Conservation (phyloP, 208 protist genomes). For the Leishmania braziliensis region DNA sequence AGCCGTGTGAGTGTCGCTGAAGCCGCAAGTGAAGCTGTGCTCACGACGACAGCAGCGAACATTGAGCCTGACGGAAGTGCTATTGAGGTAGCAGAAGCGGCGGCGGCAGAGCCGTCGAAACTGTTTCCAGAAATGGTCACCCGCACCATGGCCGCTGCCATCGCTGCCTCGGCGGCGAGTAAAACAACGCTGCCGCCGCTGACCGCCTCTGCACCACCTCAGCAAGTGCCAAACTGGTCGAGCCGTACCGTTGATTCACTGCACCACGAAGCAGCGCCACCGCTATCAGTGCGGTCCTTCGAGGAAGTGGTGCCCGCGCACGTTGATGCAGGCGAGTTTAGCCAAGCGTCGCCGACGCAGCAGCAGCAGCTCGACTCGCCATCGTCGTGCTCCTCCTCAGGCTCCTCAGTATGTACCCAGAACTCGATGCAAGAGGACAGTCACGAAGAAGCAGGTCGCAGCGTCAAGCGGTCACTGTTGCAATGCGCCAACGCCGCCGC, state of each 20-base stretch:
- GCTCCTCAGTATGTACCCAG: neutral
- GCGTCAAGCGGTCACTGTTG: slow-evolving; percentile 1
- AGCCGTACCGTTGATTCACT: neutral
- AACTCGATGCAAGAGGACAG: neutral
- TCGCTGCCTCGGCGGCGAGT: slow-evolving; percentile 8
- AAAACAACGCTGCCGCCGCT: neutral
- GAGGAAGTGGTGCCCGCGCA: neutral
- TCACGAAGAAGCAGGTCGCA: neutral
- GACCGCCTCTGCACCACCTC: neutral
- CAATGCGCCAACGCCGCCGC: slow-evolving; percentile 15
- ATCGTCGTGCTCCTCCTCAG: slow-evolving; percentile 10
- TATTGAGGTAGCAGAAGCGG: neutral
- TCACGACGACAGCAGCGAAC: neutral
- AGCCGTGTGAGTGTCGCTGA: neutral
- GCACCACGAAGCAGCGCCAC: neutral
- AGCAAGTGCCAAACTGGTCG: neutral
- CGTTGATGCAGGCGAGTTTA: neutral
- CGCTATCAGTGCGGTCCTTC: neutral
- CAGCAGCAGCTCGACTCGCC: slow-evolving; percentile 5
- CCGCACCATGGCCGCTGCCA: slow-evolving; percentile 10
- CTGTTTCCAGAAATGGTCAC: slow-evolving; percentile 10
- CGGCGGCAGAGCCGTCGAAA: slow-evolving; percentile 5
- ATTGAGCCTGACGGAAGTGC: neutral
- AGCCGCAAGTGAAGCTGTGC: neutral
- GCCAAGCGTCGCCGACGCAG: neutral